Conservation (phyloP, 1,139 yeast genomes). For the Taphrina deformans region DNA sequence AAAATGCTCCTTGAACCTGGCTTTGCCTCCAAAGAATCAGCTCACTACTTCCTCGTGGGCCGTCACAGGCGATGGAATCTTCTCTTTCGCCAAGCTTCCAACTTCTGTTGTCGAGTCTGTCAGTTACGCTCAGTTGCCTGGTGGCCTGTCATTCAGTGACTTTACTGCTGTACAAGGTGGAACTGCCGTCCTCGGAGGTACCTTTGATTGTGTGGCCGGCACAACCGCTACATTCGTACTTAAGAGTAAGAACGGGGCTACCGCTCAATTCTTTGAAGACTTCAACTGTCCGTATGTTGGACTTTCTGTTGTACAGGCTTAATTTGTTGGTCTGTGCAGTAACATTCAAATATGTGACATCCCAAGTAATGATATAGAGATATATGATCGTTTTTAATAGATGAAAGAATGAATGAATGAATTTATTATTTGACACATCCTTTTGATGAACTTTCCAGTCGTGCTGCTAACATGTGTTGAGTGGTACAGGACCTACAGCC, state of each 20-base stretch:
- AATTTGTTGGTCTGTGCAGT: neutral
- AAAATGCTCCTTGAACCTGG: slow-evolving; percentile 6
- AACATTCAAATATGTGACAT: too few species aligned
- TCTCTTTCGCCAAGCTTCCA: slow-evolving; percentile 11
- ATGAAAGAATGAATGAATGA: too few species aligned
- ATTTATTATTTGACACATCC: too few species aligned
- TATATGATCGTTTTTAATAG: too few species aligned
- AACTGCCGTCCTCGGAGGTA: neutral
- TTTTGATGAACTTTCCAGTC: too few species aligned
- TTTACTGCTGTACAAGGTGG: slow-evolving; percentile 7
- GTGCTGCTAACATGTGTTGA: too few species aligned
- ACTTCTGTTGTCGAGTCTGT: neutral
- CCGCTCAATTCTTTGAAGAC: slow-evolving; percentile 6
- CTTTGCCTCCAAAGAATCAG: neutral
- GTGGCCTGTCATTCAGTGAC: neutral
- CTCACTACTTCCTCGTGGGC: slow-evolving; percentile 12
- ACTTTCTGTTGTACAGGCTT: slow-evolving; percentile 3
- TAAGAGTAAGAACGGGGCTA: slow-evolving; percentile 6
- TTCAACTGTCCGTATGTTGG: slow-evolving; percentile 20
- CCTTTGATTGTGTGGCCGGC: slow-evolving; percentile 8
- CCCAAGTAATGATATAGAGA: too few species aligned
- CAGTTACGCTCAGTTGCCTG: neutral
- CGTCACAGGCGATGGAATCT: slow-evolving; percentile 2
- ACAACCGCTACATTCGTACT: slow-evolving; percentile 2
- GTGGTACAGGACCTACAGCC: neutral